phyloP scores from a whole-genome alignment of 2,329 filamentous ascomycete genomes.

The Gnomoniopsis smithogilvyi region DNA sequence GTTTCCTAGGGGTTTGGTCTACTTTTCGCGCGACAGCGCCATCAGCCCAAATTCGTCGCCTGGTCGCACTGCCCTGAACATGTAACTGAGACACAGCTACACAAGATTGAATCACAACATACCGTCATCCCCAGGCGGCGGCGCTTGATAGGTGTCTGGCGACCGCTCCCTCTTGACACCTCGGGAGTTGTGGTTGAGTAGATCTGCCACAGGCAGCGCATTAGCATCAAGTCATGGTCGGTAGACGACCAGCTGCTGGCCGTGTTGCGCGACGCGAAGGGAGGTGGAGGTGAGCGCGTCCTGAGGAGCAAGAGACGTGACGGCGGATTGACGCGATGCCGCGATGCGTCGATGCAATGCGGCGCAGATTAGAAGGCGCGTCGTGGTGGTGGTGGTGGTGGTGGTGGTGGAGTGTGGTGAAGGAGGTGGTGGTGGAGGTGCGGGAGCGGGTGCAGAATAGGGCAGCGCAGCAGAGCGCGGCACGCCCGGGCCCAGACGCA shows the following conservation, averaged over 20 bases:
- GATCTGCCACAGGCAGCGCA: slow-evolving; percentile 37
- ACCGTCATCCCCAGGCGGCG: slow-evolving; percentile 66
- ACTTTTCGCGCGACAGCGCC: slow-evolving; percentile 34
- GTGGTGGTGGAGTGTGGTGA: background rate
- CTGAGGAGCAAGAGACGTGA: background rate
- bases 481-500: slow-evolving; percentile 15
- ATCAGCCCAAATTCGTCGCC: slow-evolving; percentile 29
- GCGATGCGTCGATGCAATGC: slow-evolving; percentile 5
- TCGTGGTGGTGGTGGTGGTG: background rate
- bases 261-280: background rate
- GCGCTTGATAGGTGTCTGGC: slow-evolving; percentile 60
- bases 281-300: background rate
- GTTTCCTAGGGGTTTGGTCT: slow-evolving; percentile 52
- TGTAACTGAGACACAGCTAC: slow-evolving; percentile 33
- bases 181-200: slow-evolving; percentile 54
- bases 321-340: background rate
- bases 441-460: slow-evolving; percentile 8
- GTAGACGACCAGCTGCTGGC: slow-evolving; percentile 12
- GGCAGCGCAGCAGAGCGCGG: slow-evolving; percentile 4
- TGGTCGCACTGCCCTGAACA: slow-evolving; percentile 29
- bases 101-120: slow-evolving; percentile 47
- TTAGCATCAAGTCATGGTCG: slow-evolving; percentile 26
- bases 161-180: slow-evolving; percentile 79
- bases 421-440: slow-evolving; percentile 2
- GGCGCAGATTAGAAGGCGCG: slow-evolving; percentile 3